These are phyloP conservation scores for Letharia lupina DNA, from an alignment of 495 filamentous ascomycete species.

Conservation along the genomic window DNA sequence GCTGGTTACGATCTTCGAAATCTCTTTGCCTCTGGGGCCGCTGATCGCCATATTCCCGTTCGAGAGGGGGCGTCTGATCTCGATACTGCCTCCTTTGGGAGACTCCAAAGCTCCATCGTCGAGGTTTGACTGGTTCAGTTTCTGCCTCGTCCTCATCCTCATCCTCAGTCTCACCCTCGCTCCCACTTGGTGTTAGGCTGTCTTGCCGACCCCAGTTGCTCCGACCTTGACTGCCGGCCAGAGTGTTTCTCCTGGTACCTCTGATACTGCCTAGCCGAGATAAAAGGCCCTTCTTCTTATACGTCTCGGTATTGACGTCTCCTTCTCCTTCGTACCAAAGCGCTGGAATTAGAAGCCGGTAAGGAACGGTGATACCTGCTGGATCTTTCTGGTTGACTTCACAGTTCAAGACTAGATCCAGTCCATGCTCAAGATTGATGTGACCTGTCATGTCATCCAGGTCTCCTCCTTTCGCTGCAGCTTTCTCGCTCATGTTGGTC, in stretches of 20 bases:
- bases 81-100: constrained; percentile 20
- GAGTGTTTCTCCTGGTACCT: constrained; percentile 13
- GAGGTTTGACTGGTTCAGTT: constrained; percentile 12
- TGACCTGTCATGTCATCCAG: constrained; percentile 26
- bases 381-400: constrained; percentile 82
- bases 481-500: constrained; percentile 57
- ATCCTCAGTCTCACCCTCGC: constrained; percentile 18
- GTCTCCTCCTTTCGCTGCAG: constrained; percentile 39
- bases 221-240: constrained; percentile 19
- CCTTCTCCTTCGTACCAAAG: constrained; percentile 47
- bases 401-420: constrained; percentile 78
- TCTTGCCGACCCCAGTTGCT: constrained; percentile 20
- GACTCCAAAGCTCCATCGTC: constrained; percentile 22
- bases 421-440: constrained; percentile 64
- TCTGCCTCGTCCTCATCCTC: background rate
- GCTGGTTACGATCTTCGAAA: constrained; percentile 14
- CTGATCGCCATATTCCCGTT: constrained; percentile 7
- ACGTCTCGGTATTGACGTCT: constrained; percentile 27
- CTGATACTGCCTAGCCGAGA: constrained; percentile 20
- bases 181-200: constrained; percentile 21
- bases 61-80: constrained; percentile 19
- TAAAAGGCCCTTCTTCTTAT: constrained; percentile 17
- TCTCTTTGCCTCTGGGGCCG: constrained; percentile 11
- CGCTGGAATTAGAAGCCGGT: constrained; percentile 75
- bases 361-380: constrained; percentile 78